A percentile compares a stretch with the other conserved stretches of the same genome.
Evolutionary conservation across 2,329 filamentous ascomycete genomes (phyloP).

Genomic region (Dothiorella sarmentorum): DNA sequence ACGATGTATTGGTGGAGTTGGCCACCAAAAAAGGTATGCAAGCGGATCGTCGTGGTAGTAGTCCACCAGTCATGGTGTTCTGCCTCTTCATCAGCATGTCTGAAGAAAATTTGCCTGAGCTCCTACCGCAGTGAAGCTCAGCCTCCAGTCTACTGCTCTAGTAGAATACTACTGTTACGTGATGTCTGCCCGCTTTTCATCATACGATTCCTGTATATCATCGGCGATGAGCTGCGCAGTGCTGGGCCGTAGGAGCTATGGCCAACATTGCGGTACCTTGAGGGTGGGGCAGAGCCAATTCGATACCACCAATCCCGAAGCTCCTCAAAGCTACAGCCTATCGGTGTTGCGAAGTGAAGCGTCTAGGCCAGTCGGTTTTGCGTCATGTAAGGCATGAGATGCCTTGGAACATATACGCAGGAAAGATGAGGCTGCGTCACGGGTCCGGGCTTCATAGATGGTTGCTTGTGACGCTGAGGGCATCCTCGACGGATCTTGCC

Average conservation of each 20-base stretch:
- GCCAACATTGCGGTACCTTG: conserved; percentile 2
- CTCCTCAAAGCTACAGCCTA: neutral
- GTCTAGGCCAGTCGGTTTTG: neutral
- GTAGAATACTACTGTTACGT: neutral
- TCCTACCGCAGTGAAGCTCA: neutral
- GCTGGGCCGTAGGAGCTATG: neutral
- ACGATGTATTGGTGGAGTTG: neutral
- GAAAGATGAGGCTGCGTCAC: neutral
- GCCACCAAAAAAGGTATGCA: neutral
- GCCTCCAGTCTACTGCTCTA: neutral
- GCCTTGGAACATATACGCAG: neutral
- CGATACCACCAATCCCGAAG: neutral
- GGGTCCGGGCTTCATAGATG: neutral
- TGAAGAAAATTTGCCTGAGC: neutral
- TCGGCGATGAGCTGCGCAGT: conserved; percentile 1
- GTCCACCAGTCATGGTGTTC: neutral
- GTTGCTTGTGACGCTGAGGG: neutral
- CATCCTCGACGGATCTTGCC: neutral
- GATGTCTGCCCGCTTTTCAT: neutral
- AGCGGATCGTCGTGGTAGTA: too few relatives aligned
- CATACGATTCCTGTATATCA: neutral
- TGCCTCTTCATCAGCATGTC: neutral
- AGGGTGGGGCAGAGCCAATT: neutral
- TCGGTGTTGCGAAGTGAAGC: neutral
- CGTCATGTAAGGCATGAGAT: neutral